phyloP scores from a whole-genome alignment of 2,329 filamentous ascomycete species.

The Chrysosporium queenslandicum region DNA sequence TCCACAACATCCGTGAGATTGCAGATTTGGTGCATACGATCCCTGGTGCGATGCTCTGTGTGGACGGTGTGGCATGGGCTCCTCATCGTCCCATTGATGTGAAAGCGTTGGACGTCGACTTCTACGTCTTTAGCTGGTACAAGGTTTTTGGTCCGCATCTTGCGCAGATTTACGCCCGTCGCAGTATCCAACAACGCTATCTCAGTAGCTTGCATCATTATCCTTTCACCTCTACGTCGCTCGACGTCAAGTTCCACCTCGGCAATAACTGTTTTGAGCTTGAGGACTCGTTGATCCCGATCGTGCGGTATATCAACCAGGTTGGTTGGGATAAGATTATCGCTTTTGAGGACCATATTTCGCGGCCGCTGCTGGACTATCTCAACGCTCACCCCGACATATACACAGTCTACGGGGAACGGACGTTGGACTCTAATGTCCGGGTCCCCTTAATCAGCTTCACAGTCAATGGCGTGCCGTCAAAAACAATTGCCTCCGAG shows the following conservation, averaged over 20 bases:
- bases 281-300: slow-evolving; percentile 19
- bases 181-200: not conserved
- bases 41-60: slow-evolving; percentile 5
- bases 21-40: slow-evolving; percentile 6
- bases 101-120: slow-evolving; percentile 4
- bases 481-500: slow-evolving; percentile 1
- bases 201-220: slow-evolving; percentile 38
- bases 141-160: slow-evolving; percentile 38
- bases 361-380: slow-evolving; percentile 49
- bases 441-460: slow-evolving; percentile 57
- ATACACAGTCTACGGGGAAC: slow-evolving; percentile 49
- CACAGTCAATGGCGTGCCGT: slow-evolving; percentile 34
- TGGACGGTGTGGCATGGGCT: slow-evolving; percentile 8
- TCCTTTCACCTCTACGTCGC: not conserved
- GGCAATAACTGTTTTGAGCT: slow-evolving; percentile 10
- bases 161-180: slow-evolving; percentile 30
- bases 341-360: slow-evolving; percentile 50
- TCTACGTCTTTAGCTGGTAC: slow-evolving; percentile 9
- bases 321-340: slow-evolving; percentile 42
- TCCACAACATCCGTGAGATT: slow-evolving; percentile 4
- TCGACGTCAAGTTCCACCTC: slow-evolving; percentile 7
- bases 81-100: slow-evolving; percentile 5
- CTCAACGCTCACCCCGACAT: slow-evolving; percentile 41
- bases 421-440: slow-evolving; percentile 35
- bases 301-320: slow-evolving; percentile 47